Evolutionary conservation across 2,329 filamentous ascomycete species (phyloP).

Genomic region (Aspergillus sp.): DNA sequence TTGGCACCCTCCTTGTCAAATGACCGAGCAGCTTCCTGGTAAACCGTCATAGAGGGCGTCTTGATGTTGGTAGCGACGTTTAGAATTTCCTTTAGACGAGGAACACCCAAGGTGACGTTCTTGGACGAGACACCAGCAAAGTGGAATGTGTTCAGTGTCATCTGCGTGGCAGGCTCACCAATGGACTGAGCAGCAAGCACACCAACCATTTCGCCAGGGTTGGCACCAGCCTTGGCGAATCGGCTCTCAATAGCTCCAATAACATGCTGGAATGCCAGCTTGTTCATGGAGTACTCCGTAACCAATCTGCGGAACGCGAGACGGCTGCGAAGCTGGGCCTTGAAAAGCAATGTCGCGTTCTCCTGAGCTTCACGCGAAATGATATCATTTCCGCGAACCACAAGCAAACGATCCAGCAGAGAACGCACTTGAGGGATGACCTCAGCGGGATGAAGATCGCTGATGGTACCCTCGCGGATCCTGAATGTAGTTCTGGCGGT

Average conservation of each 20-base stretch:
- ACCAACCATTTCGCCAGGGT: constrained; percentile 97
- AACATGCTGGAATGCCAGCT: constrained; percentile 88
- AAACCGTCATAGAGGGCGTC: constrained; percentile 95
- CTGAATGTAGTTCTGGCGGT: constrained; percentile 88
- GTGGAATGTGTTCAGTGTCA: constrained; percentile 99
- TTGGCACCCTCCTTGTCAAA: constrained; percentile 79
- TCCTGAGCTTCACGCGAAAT: constrained; percentile 84
- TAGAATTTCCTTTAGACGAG: constrained; percentile 98
- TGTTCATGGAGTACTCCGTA: constrained; percentile 80
- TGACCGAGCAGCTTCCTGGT: constrained; percentile 64
- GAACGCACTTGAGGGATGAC: constrained; percentile 78
- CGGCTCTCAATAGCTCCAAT: constrained; percentile 86
- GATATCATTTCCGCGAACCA: constrained; percentile 80
- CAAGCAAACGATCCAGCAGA: constrained; percentile 73
- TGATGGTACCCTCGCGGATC: constrained; percentile 80
- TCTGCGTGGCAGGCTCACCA: constrained; percentile 97
- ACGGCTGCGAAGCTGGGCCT: constrained; percentile 83
- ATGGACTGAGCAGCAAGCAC: constrained; percentile 97
- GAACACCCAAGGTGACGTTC: constrained; percentile 98
- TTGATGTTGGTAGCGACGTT: constrained; percentile 98
- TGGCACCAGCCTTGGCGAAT: constrained; percentile 82
- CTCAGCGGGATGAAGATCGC: constrained; percentile 84
- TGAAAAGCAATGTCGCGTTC: constrained; percentile 88
- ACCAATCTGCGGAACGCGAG: constrained; percentile 93
- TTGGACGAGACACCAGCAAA: constrained; percentile 99